phyloP scores from a whole-genome alignment of 352 stramenopile species.

The Blastocystis sp. region DNA sequence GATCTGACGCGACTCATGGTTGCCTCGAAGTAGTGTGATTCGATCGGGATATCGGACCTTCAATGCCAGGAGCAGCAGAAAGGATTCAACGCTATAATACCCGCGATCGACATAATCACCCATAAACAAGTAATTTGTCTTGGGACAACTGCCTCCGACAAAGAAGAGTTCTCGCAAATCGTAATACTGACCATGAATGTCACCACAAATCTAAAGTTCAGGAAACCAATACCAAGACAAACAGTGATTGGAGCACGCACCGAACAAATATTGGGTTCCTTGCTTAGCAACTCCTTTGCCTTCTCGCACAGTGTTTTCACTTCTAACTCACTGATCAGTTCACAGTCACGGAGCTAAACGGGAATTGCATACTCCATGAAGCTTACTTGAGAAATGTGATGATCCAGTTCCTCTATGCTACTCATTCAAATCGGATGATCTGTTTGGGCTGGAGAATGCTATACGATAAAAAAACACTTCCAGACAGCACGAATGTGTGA shows the following conservation, averaged over 20 bases:
- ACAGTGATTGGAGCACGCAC: slow-evolving; percentile 95
- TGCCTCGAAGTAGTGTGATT: slow-evolving; percentile 95
- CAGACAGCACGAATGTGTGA: no score
- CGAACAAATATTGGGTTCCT: slow-evolving; percentile 96
- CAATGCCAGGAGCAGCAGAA: slow-evolving; percentile 87
- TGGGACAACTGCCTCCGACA: slow-evolving; percentile 87
- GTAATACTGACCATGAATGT: slow-evolving; percentile 99
- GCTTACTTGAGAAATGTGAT: no score
- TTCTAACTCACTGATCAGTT: slow-evolving; percentile 94
- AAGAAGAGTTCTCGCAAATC: slow-evolving; percentile 90
- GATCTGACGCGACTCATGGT: slow-evolving; percentile 95
- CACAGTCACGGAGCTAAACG: slow-evolving; percentile 69
- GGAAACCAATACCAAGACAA: slow-evolving; percentile 59
- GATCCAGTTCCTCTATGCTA: no score
- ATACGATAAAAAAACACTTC: no score
- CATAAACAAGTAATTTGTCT: slow-evolving; percentile 99
- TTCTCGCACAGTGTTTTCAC: slow-evolving; percentile 93
- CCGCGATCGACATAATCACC: slow-evolving; percentile 98
- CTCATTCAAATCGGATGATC: no score
- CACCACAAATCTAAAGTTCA: slow-evolving; percentile 81
- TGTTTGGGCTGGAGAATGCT: no score
- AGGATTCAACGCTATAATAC: slow-evolving; percentile 98
- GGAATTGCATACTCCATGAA: no score
- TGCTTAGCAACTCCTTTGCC: slow-evolving; percentile 93
- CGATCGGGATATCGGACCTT: slow-evolving; percentile 97